phyloP scores from a whole-genome alignment of 2,329 filamentous ascomycete species.

The Leptographium radiaticola region DNA sequence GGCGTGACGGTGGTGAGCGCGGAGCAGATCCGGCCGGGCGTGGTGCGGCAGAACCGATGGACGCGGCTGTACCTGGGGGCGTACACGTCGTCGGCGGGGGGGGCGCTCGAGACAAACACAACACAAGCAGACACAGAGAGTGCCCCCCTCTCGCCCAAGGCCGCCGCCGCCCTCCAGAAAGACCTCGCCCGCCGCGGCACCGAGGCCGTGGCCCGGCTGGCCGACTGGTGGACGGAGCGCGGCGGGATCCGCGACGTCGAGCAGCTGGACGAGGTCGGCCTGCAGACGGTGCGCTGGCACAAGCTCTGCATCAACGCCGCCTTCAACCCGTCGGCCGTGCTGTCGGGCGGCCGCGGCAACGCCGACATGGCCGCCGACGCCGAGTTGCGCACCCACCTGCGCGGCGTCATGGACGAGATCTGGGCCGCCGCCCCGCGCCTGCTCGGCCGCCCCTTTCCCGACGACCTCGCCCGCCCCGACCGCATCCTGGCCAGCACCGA shows the following conservation, averaged over 20 bases:
- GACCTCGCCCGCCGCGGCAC: slow-evolving; percentile 16
- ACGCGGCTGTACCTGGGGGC: slow-evolving; percentile 58
- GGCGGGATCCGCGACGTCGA: slow-evolving; percentile 55
- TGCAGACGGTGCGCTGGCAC: slow-evolving; percentile 62
- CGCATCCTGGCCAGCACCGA: slow-evolving; percentile 49
- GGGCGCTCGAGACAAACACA: background rate
- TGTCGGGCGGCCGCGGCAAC: slow-evolving; percentile 52
- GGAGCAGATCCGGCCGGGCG: slow-evolving; percentile 49
- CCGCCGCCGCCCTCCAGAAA: background rate
- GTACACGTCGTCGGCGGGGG: slow-evolving; percentile 33
- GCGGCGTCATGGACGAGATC: slow-evolving; percentile 58
- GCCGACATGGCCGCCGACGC: slow-evolving; percentile 49
- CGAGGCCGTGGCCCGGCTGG: slow-evolving; percentile 33
- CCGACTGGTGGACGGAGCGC: slow-evolving; percentile 37
- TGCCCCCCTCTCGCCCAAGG: too few species aligned
- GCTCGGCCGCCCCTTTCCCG: slow-evolving; percentile 46
- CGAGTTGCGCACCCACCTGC: slow-evolving; percentile 48
- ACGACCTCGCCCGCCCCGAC: slow-evolving; percentile 47
- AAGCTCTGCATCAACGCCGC: slow-evolving; percentile 66
- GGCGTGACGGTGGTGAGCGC: slow-evolving; percentile 59
- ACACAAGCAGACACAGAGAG: background rate
- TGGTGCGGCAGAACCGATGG: slow-evolving; percentile 60
- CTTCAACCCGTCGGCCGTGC: slow-evolving; percentile 60
- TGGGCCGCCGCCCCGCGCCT: slow-evolving; percentile 49
- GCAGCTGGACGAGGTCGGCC: slow-evolving; percentile 42